These are phyloP conservation scores for Coemansia sp. DNA, from an alignment of 192 early-diverging fungal genomes.

Conservation along the genomic window DNA sequence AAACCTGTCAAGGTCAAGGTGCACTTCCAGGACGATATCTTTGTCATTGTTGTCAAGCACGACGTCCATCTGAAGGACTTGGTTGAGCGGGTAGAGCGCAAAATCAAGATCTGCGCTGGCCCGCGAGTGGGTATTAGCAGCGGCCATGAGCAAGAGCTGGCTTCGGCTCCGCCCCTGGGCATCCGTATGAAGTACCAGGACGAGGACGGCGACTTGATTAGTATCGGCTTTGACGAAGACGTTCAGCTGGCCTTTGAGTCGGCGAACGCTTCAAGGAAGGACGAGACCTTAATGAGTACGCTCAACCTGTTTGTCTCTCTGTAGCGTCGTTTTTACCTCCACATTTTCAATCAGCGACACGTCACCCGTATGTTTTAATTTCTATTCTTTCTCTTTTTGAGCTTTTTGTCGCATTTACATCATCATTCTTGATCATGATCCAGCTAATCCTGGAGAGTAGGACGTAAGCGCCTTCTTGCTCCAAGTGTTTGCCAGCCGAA, in stretches of 20 bases:
- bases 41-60: slow-evolving; percentile 82
- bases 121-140: slow-evolving; percentile 58
- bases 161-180: slow-evolving; percentile 50
- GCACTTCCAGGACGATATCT: slow-evolving; percentile 86
- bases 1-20: slow-evolving; percentile 80
- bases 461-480: not conserved
- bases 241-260: slow-evolving; percentile 90
- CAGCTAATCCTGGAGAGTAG: not conserved
- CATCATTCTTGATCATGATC: not conserved
- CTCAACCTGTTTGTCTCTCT: slow-evolving; percentile 53
- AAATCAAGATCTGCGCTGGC: slow-evolving; percentile 80
- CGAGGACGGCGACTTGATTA: slow-evolving; percentile 90
- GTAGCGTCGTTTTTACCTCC: not conserved
- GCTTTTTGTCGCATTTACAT: not conserved
- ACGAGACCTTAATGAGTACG: slow-evolving; percentile 40
- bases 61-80: slow-evolving; percentile 77
- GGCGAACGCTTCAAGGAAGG: slow-evolving; percentile 42
- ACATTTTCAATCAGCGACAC: not conserved
- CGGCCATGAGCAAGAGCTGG: slow-evolving; percentile 44
- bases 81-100: slow-evolving; percentile 81
- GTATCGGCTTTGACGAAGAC: slow-evolving; percentile 87
- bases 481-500: not conserved
- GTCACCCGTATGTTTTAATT: not conserved
- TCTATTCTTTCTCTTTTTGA: too few species aligned
- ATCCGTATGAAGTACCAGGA: slow-evolving; percentile 87